Evolutionary conservation across 176 grass and related monocot species (phyloP).

Genomic region (Carex kokanica): DNA sequence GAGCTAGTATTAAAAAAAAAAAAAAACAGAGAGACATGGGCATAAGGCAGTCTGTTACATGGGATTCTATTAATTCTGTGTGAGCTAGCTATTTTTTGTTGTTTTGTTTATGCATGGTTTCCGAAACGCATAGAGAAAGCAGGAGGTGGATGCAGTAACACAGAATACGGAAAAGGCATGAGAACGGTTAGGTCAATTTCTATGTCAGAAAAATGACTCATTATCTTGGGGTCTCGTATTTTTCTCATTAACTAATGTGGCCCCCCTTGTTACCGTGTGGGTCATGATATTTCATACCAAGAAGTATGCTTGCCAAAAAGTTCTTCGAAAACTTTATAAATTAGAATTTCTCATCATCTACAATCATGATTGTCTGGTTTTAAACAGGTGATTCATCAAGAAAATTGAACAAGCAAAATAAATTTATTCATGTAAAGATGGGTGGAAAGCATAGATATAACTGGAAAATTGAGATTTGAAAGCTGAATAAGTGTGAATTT

Average conservation of each 20-base stretch:
- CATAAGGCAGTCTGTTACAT: not conserved
- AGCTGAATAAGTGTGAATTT: no score
- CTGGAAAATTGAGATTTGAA: no score
- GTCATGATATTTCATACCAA: not conserved
- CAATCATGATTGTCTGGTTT: no score
- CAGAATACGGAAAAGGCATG: not conserved
- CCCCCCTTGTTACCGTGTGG: not conserved
- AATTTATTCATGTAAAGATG: not conserved
- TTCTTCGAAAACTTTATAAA: not conserved
- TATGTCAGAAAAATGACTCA: not conserved
- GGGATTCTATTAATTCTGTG: conserved; percentile 17
- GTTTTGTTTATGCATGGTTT: not conserved
- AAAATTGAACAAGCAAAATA: not conserved
- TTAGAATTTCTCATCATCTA: no score
- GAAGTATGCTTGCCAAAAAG: not conserved
- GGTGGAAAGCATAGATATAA: not conserved
- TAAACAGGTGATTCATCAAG: not conserved
- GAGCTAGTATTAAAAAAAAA: not conserved
- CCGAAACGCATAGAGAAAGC: not conserved
- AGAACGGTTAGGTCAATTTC: not conserved
- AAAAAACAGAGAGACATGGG: not conserved
- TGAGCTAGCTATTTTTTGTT: not conserved
- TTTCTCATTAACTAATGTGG: not conserved
- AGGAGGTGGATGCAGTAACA: not conserved
- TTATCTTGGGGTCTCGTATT: not conserved